Conservation (phyloP, 2,329 filamentous ascomycete genomes). For the Blastomyces gilchristii region DNA sequence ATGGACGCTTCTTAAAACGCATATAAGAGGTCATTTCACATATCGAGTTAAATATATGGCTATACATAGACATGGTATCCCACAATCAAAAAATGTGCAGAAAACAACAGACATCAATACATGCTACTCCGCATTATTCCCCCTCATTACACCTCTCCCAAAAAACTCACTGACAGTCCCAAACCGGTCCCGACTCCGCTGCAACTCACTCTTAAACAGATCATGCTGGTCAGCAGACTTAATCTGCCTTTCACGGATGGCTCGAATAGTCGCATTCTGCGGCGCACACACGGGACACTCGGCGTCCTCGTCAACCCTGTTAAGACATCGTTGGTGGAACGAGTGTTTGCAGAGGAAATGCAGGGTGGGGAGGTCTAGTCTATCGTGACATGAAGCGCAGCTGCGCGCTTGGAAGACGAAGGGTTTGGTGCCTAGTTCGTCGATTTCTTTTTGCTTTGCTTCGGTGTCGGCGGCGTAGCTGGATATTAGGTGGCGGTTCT, state of each 20-base stretch:
- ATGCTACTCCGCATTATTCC: constrained; percentile 12
- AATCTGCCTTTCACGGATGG: constrained; percentile 74
- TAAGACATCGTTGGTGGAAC: constrained; percentile 87
- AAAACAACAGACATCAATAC: neutral
- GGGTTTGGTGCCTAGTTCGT: constrained; percentile 66
- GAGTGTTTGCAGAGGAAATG: constrained; percentile 97
- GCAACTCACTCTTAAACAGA: constrained; percentile 71
- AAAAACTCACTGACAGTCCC: constrained; percentile 92
- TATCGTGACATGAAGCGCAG: constrained; percentile 69
- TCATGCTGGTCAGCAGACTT: constrained; percentile 83
- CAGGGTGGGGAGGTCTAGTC: constrained; percentile 76
- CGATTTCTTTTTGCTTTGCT: constrained; percentile 66
- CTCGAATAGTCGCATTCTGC: constrained; percentile 77
- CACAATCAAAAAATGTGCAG: neutral
- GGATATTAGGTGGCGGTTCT: constrained; percentile 68
- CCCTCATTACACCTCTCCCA: constrained; percentile 76
- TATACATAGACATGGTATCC: neutral
- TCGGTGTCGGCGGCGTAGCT: constrained; percentile 79
- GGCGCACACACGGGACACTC: constrained; percentile 81
- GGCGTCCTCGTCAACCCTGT: constrained; percentile 51
- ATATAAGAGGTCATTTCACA: neutral
- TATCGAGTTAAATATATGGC: neutral
- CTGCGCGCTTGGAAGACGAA: constrained; percentile 83
- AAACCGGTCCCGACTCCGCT: constrained; percentile 70
- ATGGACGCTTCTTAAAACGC: too few species aligned